A percentile compares a stretch with the other conserved stretches of the same genome.
These are phyloP conservation scores for Yamadazyma philogaea DNA, from an alignment of 805 yeast species.

Conservation along the genomic window DNA sequence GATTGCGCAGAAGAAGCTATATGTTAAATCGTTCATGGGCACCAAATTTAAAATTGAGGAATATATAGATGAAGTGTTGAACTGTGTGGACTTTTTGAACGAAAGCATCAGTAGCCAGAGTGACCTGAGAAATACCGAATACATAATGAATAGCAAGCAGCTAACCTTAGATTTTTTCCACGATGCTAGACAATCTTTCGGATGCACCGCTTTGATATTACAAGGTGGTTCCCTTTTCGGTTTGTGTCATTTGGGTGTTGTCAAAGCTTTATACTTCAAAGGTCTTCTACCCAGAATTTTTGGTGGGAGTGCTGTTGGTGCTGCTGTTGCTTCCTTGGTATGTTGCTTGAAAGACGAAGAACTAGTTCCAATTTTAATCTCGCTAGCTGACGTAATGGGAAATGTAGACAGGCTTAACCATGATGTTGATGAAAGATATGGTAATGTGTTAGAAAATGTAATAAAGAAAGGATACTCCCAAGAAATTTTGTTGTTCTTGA, in stretches of 20 bases:
- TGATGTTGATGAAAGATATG: conserved; percentile 57
- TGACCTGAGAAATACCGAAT: conserved; percentile 27
- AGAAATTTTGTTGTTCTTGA: conserved; percentile 75
- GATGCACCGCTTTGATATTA: conserved; percentile 82
- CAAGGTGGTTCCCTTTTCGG: conserved; percentile 98
- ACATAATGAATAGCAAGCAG: conserved; percentile 49
- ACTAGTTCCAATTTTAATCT: conserved; percentile 44
- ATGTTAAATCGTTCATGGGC: conserved; percentile 80
- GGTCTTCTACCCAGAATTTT: conserved; percentile 79
- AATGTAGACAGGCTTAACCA: conserved; percentile 47
- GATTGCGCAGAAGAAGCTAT: conserved; percentile 72
- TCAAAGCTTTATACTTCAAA: conserved; percentile 72
- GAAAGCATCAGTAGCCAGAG: conserved; percentile 31
- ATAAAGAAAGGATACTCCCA: conserved; percentile 80
- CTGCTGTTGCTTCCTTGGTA: conserved; percentile 83
- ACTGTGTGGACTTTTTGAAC: conserved; percentile 60
- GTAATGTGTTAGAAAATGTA: conserved; percentile 71
- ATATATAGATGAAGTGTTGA: conserved; percentile 72
- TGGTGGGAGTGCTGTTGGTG: conserved; percentile 92
- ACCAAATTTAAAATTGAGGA: conserved; percentile 88
- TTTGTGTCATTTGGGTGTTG: conserved; percentile 88
- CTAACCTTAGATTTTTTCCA: conserved; percentile 72
- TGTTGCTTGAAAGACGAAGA: conserved; percentile 73
- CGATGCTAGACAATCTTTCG: conserved; percentile 82
- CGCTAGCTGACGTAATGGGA: conserved; percentile 40